Evolutionary conservation across 192 early-diverging fungal species (phyloP).

Genomic region (Backusella tarrabulga): DNA sequence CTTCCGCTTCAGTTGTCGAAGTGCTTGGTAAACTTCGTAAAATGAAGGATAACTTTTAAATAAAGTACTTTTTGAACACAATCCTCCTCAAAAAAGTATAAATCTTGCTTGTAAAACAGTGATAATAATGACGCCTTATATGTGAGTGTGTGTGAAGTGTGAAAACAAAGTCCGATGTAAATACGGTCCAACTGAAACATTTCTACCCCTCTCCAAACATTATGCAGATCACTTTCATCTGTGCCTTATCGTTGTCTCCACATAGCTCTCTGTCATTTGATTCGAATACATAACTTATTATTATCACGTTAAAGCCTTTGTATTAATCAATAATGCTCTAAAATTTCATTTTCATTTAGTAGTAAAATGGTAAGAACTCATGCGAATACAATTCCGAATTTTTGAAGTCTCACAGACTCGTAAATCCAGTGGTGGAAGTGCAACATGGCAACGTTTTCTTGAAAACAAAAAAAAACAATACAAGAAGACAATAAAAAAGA

Average conservation of each 20-base stretch:
- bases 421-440: neutral
- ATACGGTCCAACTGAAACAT: neutral
- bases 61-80: neutral
- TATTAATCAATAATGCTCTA: too few relatives aligned
- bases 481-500: neutral
- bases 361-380: too few relatives aligned
- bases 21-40: slow-evolving; percentile 29
- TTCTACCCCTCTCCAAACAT: neutral
- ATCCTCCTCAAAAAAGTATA: neutral
- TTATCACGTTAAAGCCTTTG: neutral
- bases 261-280: neutral
- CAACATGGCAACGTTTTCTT: neutral
- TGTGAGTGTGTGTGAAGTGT: neutral
- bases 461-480: too few relatives aligned
- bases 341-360: too few relatives aligned
- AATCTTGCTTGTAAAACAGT: too few relatives aligned
- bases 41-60: slow-evolving; percentile 37
- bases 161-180: neutral
- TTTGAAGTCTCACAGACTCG: neutral
- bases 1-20: slow-evolving; percentile 11
- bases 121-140: too few relatives aligned
- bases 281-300: too few relatives aligned
- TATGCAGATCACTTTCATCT: neutral
- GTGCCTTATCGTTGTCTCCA: neutral
- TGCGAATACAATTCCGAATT: neutral